A percentile compares a stretch with the other conserved stretches of the same genome.
Evolutionary conservation across 2,329 filamentous ascomycete species (phyloP).

Genomic region (Nigrograna mackinnonii): DNA sequence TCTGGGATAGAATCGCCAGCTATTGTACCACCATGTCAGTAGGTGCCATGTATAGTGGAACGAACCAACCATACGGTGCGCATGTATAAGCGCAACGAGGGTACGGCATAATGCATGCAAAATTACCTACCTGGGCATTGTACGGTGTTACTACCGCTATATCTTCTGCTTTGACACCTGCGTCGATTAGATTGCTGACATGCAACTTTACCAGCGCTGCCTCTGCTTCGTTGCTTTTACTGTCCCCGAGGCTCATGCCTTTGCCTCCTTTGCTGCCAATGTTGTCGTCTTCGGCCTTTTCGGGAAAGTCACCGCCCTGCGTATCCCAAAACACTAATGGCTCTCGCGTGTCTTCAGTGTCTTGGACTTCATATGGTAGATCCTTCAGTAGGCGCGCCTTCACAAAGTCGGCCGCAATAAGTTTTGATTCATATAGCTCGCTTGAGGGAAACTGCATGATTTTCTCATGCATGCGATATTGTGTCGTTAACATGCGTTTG

Average conservation of each 20-base stretch:
- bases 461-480: slow-evolving; percentile 96
- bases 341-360: slow-evolving; percentile 84
- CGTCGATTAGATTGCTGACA: slow-evolving; percentile 73
- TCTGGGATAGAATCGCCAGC: slow-evolving; percentile 73
- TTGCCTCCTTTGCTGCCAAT: slow-evolving; percentile 52
- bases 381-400: slow-evolving; percentile 74
- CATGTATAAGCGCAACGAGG: background rate
- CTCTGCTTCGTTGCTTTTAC: slow-evolving; percentile 92
- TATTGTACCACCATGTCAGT: slow-evolving; percentile 39
- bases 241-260: slow-evolving; percentile 64
- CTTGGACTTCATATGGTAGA: slow-evolving; percentile 74
- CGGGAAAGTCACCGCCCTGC: slow-evolving; percentile 88
- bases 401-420: slow-evolving; percentile 81
- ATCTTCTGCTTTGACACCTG: slow-evolving; percentile 79
- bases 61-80: no score
- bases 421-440: slow-evolving; percentile 80
- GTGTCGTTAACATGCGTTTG: slow-evolving; percentile 93
- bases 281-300: slow-evolving; percentile 76
- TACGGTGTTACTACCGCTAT: slow-evolving; percentile 96
- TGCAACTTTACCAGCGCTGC: slow-evolving; percentile 79
- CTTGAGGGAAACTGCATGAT: slow-evolving; percentile 96
- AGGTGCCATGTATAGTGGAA: no score
- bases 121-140: slow-evolving; percentile 76
- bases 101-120: slow-evolving; percentile 10
- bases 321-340: slow-evolving; percentile 95